Conservation (phyloP, 306 rosid species). For the Betula pendula region DNA sequence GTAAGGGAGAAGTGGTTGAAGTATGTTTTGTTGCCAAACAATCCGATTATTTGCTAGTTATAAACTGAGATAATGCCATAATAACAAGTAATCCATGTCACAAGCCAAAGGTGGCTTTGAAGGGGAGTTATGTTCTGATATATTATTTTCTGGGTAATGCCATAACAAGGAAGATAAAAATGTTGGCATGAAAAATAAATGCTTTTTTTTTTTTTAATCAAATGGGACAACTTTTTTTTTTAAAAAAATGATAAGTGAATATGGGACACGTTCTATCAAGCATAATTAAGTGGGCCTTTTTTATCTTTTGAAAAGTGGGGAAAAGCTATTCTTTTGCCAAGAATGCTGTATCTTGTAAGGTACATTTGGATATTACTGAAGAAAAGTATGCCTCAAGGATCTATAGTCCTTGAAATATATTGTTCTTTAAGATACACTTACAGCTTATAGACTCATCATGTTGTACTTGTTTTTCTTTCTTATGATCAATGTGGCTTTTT, state of each 20-base stretch:
- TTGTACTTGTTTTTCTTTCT: conserved; percentile 1
- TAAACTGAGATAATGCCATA: too few species aligned
- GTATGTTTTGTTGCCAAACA: too few species aligned
- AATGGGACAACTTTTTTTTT: too few species aligned
- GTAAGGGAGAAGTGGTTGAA: too few species aligned
- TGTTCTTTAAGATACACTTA: background rate
- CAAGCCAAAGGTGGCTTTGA: too few species aligned
- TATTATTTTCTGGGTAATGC: background rate
- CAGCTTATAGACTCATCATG: background rate
- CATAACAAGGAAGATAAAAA: background rate
- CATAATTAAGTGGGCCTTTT: background rate
- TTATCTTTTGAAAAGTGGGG: background rate
- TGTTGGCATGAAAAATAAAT: background rate
- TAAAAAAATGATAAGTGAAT: too few species aligned
- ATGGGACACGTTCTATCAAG: background rate
- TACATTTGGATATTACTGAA: background rate
- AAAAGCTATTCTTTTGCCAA: background rate
- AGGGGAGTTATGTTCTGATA: background rate
- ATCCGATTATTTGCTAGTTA: too few species aligned
- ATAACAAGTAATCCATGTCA: too few species aligned
- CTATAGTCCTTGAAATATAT: background rate
- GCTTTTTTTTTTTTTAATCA: background rate
- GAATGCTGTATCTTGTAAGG: background rate
- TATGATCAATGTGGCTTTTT: background rate
- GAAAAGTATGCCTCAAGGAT: background rate